A percentile compares a stretch with the other conserved stretches of the same genome.
Conservation (phyloP, 176 grass and related monocot genomes). For the Guadua angustifolia region DNA sequence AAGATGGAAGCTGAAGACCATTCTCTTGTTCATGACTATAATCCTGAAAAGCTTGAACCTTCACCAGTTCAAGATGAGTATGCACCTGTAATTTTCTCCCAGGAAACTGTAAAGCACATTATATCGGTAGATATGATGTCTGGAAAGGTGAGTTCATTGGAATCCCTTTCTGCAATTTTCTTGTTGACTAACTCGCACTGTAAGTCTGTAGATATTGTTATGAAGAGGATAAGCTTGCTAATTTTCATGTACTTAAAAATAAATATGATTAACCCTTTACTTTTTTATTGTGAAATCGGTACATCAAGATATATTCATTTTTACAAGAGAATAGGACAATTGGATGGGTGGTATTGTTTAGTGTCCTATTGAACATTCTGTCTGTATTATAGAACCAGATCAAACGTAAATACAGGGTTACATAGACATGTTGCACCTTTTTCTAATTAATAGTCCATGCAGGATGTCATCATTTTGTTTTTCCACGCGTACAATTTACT, state of each 20-base stretch:
- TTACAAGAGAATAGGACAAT: background rate
- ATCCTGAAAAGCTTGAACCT: constrained; percentile 67
- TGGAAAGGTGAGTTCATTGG: constrained; percentile 61
- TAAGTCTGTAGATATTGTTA: background rate
- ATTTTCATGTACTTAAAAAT: background rate
- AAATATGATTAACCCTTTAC: background rate
- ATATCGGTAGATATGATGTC: constrained; percentile 91
- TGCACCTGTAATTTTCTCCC: constrained; percentile 85
- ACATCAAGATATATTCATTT: background rate
- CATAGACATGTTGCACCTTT: background rate
- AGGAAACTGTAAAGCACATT: constrained; percentile 85
- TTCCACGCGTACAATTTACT: background rate
- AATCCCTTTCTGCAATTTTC: background rate
- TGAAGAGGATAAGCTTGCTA: background rate
- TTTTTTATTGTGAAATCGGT: background rate
- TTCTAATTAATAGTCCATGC: background rate
- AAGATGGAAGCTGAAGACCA: constrained; percentile 78
- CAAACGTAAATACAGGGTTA: background rate
- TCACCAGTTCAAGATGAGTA: constrained; percentile 78
- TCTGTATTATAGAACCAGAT: background rate
- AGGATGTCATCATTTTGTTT: constrained; percentile 4
- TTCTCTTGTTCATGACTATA: constrained; percentile 70
- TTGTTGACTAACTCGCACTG: background rate
- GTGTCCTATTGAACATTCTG: background rate
- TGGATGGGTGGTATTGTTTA: background rate